Conservation (phyloP, 805 yeast species). For the Sugiyamaella chiloensis region DNA sequence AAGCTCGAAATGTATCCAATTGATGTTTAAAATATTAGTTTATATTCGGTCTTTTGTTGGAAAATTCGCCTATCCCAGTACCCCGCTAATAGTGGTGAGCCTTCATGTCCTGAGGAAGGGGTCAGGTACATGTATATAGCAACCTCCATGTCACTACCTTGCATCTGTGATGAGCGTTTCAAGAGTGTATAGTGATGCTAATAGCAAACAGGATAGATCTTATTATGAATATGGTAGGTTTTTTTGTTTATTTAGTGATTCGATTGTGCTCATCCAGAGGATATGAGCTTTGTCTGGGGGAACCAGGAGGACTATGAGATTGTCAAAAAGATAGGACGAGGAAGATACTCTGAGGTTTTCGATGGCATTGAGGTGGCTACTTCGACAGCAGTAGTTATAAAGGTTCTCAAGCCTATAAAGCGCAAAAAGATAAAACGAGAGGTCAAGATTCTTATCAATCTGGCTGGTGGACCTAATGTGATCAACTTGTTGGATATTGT, state of each 20-base stretch:
- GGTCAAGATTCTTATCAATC: constrained; percentile 78
- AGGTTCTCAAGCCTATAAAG: constrained; percentile 90
- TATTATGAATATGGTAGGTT: constrained; percentile 71
- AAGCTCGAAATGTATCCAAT: too few relatives aligned
- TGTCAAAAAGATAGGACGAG: constrained; percentile 80
- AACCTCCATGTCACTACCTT: too few relatives aligned
- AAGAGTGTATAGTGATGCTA: constrained; percentile 78
- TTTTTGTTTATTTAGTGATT: not conserved
- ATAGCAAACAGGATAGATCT: constrained; percentile 66
- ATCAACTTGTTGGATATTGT: constrained; percentile 77
- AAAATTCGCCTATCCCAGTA: too few relatives aligned
- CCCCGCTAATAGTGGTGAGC: too few relatives aligned
- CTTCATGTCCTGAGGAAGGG: too few relatives aligned
- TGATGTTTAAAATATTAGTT: too few relatives aligned
- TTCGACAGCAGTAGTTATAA: constrained; percentile 72
- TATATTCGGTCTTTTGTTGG: too few relatives aligned
- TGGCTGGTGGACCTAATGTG: constrained; percentile 80
- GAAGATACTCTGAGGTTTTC: constrained; percentile 91
- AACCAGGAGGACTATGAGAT: constrained; percentile 82
- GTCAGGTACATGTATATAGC: too few relatives aligned
- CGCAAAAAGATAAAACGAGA: constrained; percentile 90
- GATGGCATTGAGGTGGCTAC: constrained; percentile 65
- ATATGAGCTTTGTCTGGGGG: constrained; percentile 77
- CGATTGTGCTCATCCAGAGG: constrained; percentile 38
- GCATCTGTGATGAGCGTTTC: constrained; percentile 47